Evolutionary conservation across 371 early-diverging fungal genomes (phyloP), one percentile per base, ranked within the genome.

Genomic region (Mortierella sp.): DNA sequence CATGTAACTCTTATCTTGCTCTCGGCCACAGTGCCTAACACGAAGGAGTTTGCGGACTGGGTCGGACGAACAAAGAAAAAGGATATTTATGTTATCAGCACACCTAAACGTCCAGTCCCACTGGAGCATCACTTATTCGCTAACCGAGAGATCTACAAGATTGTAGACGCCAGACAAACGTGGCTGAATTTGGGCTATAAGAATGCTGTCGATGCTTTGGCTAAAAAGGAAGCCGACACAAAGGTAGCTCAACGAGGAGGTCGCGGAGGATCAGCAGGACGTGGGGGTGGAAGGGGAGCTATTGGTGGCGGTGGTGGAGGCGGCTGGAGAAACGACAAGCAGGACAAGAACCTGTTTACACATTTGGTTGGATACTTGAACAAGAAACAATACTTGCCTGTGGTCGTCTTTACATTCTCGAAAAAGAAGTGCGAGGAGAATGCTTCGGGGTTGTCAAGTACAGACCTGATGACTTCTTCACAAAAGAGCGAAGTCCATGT

Each of bases 11-110:
- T 99, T 19, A 96, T 99, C 67, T 83, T 99, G 52, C 88, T 99
- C 24, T 98, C 98, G 38, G 99, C 99, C 0, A 99, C 99, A 11
- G 98, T 99, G 13, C 98, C 99, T n/a, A 99, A 99, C 85, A 96
- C 98, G 4, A 88, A 92, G 76, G 99, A 99, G 85, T 99, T 99
- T 91, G 98, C 98, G 28, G 98, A 97, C 61, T 99, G 99, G 99
- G 97, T 99, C 69, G 99, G 99, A 4, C 94, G 99, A 48, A 99
- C 99, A 9, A 99, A 97, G 85, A 93, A 96, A 83, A 94, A 95
- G 83, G 94, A 97, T 74, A 97, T 99, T 47, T 98, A 97, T 85
- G 99, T 99, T 7, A 99, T 99, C 71, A 96, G 95, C 65, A 99
- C 99, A 7, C 81, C 90, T 4, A 94, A 98, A 84, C 91, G 99